Percentiles rank a stretch among this genome's conserved stretches.
phyloP scores from a whole-genome alignment of 2,329 filamentous ascomycete species.

The Paracoccidioides lutzii region DNA sequence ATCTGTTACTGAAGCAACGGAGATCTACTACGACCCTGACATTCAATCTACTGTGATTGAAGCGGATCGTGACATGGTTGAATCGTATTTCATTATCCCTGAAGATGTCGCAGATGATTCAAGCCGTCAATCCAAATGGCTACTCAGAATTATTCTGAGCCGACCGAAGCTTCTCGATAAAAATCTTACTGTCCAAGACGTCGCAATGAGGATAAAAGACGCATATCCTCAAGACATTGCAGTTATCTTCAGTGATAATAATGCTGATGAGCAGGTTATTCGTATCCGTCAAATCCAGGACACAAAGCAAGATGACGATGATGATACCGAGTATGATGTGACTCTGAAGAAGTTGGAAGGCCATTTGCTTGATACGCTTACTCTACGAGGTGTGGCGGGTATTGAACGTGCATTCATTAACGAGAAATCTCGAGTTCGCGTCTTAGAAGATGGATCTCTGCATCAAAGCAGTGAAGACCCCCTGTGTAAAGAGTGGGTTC shows the following conservation, averaged over 20 bases:
- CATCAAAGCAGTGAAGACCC: slow-evolving; percentile 60
- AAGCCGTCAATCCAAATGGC: slow-evolving; percentile 73
- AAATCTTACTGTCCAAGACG: slow-evolving; percentile 77
- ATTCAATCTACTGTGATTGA: slow-evolving; percentile 74
- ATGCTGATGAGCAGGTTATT: slow-evolving; percentile 87
- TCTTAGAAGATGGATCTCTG: slow-evolving; percentile 57
- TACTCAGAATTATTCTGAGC: slow-evolving; percentile 84
- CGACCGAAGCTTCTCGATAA: slow-evolving; percentile 90
- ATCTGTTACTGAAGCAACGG: slow-evolving; percentile 79
- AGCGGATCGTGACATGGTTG: slow-evolving; percentile 84
- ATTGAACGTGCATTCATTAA: slow-evolving; percentile 91
- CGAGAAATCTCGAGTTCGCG: slow-evolving; percentile 57
- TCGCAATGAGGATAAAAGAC: slow-evolving; percentile 78
- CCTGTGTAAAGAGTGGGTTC: slow-evolving; percentile 80
- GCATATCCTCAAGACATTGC: slow-evolving; percentile 75
- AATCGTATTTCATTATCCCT: slow-evolving; percentile 90
- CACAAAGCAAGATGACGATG: slow-evolving; percentile 58
- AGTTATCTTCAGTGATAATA: slow-evolving; percentile 95
- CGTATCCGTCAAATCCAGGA: slow-evolving; percentile 71
- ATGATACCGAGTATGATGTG: slow-evolving; percentile 69
- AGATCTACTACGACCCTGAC: slow-evolving; percentile 95
- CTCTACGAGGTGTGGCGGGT: slow-evolving; percentile 77
- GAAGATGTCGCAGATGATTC: slow-evolving; percentile 59
- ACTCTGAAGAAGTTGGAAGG: slow-evolving; percentile 86
- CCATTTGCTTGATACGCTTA: slow-evolving; percentile 81